These are phyloP conservation scores for Chalciporus piperatus DNA, from an alignment of 768 basidiomycete species.

Conservation along the genomic window DNA sequence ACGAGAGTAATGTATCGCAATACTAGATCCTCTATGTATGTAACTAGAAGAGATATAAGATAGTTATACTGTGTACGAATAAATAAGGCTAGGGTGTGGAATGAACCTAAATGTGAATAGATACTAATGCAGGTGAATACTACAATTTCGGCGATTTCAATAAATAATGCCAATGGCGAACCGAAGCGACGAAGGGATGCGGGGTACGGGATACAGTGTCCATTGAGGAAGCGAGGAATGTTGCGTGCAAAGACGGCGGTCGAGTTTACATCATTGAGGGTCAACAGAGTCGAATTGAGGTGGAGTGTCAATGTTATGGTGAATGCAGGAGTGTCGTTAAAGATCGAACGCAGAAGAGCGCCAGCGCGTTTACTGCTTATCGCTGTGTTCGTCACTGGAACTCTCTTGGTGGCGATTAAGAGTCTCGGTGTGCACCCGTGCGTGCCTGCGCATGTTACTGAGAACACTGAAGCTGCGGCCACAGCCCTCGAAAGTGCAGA, in stretches of 20 bases:
- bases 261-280: constrained; percentile 11
- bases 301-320: constrained; percentile 4
- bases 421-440: constrained; percentile 59
- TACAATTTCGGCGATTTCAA: constrained; percentile 18
- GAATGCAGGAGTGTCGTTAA: constrained; percentile 7
- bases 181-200: not conserved
- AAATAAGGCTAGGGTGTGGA: constrained; percentile 13
- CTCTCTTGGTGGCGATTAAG: constrained; percentile 35
- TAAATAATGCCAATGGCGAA: constrained; percentile 13
- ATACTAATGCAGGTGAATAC: constrained; percentile 9
- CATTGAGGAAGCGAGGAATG: not conserved
- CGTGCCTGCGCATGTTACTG: constrained; percentile 86
- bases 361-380: constrained; percentile 29
- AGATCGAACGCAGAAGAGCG: constrained; percentile 7
- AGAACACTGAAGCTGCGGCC: constrained; percentile 82
- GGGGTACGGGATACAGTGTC: constrained; percentile 18
- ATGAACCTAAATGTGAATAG: constrained; percentile 15
- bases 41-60: not conserved
- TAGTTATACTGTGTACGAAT: constrained; percentile 5
- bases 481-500: constrained; percentile 71
- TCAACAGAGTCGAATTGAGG: not conserved
- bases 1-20: not conserved
- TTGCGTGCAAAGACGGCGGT: constrained; percentile 4
- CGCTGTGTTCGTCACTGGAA: constrained; percentile 47
- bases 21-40: not conserved